phyloP scores from a whole-genome alignment of 2,329 filamentous ascomycete species.

The Acrodontium crateriforme region DNA sequence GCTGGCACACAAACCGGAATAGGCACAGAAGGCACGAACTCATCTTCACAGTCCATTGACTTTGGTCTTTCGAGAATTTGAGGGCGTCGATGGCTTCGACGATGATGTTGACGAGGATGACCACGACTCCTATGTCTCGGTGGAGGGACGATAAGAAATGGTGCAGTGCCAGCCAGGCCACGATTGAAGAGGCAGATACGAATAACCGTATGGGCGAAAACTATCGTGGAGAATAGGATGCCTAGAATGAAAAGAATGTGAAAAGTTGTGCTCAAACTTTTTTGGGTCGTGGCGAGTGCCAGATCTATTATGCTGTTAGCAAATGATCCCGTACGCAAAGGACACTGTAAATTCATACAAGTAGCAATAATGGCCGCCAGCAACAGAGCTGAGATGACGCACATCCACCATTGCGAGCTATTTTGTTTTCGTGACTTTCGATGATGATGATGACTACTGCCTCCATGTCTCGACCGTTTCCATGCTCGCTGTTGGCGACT shows the following conservation, averaged over 20 bases:
- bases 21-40: constrained; percentile 57
- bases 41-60: no score
- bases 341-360: constrained; percentile 16
- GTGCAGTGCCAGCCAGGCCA: not conserved
- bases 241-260: constrained; percentile 69
- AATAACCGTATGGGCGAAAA: constrained; percentile 69
- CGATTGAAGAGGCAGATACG: constrained; percentile 50
- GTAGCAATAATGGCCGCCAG: constrained; percentile 19
- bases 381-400: constrained; percentile 13
- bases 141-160: not conserved
- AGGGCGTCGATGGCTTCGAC: no score
- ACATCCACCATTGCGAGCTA: constrained; percentile 2
- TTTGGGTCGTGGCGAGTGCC: constrained; percentile 52
- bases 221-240: constrained; percentile 57
- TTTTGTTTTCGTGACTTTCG: constrained; percentile 3
- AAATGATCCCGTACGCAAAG: no score
- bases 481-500: constrained; percentile 11
- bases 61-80: no score
- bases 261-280: constrained; percentile 53
- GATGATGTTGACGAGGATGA: no score
- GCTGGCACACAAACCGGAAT: constrained; percentile 62
- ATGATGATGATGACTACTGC: constrained; percentile 3
- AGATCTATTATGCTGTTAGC: constrained; percentile 52
- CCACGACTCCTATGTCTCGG: no score
- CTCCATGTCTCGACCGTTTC: constrained; percentile 8